Conservation (phyloP, 495 filamentous ascomycete species). For the Beverwykella pulmonaria region DNA sequence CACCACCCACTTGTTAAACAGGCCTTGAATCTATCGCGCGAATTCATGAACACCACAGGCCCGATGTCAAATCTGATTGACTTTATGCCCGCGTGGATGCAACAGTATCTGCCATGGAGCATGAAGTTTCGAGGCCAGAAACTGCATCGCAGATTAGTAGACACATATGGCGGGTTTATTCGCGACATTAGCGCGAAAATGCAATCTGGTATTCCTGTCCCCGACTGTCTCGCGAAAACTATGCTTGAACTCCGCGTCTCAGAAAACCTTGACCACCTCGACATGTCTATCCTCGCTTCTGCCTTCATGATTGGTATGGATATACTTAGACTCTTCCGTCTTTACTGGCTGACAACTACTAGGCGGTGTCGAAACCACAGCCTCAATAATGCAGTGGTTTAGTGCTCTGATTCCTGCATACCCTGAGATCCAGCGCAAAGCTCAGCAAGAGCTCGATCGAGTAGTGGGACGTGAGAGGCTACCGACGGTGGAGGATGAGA, state of each 20-base stretch:
- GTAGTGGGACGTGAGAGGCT: constrained; percentile 40
- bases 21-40: neutral
- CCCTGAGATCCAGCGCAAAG: constrained; percentile 42
- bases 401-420: constrained; percentile 15
- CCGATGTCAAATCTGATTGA: constrained; percentile 15
- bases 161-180: constrained; percentile 15
- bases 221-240: constrained; percentile 10
- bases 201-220: neutral
- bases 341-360: neutral
- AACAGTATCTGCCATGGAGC: neutral
- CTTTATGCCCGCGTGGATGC: neutral
- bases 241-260: neutral
- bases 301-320: constrained; percentile 14
- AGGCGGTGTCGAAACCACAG: neutral
- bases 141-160: neutral
- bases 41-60: constrained; percentile 16
- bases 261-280: neutral
- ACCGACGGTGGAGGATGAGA: constrained; percentile 39
- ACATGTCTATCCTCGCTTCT: constrained; percentile 5
- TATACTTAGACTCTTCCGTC: neutral
- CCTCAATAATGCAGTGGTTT: constrained; percentile 17
- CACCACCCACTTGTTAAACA: constrained; percentile 1
- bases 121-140: neutral
- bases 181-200: neutral
- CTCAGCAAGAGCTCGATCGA: constrained; percentile 41